Evolutionary conservation across 768 basidiomycete species (phyloP), one percentile per base, ranked within the genome.

Genomic region (Hydnum rufescens): DNA sequence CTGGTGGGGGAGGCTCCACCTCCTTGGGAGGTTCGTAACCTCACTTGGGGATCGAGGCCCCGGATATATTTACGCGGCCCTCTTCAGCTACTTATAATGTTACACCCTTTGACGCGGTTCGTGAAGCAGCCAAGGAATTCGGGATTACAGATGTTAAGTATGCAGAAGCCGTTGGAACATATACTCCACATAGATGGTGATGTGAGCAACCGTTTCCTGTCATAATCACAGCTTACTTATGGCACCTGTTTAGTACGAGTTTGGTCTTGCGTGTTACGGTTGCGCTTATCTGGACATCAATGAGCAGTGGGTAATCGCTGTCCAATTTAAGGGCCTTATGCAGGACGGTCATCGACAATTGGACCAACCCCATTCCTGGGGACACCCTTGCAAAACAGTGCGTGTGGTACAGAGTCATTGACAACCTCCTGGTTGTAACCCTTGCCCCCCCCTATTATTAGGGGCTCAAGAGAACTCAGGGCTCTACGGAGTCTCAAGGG

Each of bases 1-100:
- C 82, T 43, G 83, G 80, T 22, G 80, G 80, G 8, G 85, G 84
- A 32, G 83, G 83, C 31, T 80, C 81, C 5, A 77, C 79, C 68
- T 88, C 51, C 80, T 76, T 54, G 67, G 29, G 28, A 51, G 49
- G 25, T 39, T 13, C 22, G 13, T 22, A 39, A 22, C 36, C 13
- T 39, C 13, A 13, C 36, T 13, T 13, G 22, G 13, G 36, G 22
- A 39, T 13, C 36, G 22, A 22, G 22, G 22, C 22, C 1, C 13
- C 22, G 13, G 1, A 13, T 39, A 0, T 13, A 13, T 13, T 22
- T 39, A 39, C 36, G 36, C 22, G 13, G 13, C 44, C 13, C 25
- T 47, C 23, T 16, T 13, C 13, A 28, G 44, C 80, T 1, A 74
- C 71, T 16, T 83, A 82, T 66, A 68, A 75, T 28, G 67, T 77